Evolutionary conservation across 2,329 filamentous ascomycete species (phyloP), one percentile per base, ranked within the genome.

Genomic region (Cadophora malorum): DNA sequence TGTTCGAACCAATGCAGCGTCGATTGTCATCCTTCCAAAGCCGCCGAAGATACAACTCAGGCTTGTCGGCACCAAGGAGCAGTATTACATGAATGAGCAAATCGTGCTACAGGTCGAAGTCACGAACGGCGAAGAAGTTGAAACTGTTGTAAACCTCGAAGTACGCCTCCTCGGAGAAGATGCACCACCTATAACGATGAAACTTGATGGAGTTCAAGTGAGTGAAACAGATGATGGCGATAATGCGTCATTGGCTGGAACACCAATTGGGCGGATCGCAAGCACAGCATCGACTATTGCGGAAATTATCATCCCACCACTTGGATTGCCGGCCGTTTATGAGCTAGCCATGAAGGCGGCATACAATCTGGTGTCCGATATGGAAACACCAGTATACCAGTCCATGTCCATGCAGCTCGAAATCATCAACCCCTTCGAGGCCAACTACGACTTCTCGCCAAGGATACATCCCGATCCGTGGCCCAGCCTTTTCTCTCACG

Each of bases 11-110:
- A 82, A 85, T 58, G 80, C 86, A 9, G 82, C 86, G 41, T 81
- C 82, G 1, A 86, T 97, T 66, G 90, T 88, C 66, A 89, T 99
- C 28, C 84, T 94, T 64, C 95, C 96, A 1, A 92, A 96, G 72
- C 96, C 95, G 33, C 96, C 96, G 0, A 98, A 97, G 79, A 88
- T 99, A 82, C 89, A 93, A 73, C 87, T 99, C 56, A 85, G 82
- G 31, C 81, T 93, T 10, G 82, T 86, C 1, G 85, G 88, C 50
- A 79, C 90, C 8, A 82, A 85, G 66, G 84, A 88, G 14, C 90
- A 94, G 65, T 96, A 95, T 78, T 98, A 97, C 77, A 92, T 91
- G 1, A 91, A 96, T 74, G 96, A 99, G 80, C 79, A 82, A 0
- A 86, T 97, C 33, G 82, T 82, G 7, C 78, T 98, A 25, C 81